Evolutionary conservation across 331 rosid species (phyloP).

Genomic region (Stylosanthes scabra): DNA sequence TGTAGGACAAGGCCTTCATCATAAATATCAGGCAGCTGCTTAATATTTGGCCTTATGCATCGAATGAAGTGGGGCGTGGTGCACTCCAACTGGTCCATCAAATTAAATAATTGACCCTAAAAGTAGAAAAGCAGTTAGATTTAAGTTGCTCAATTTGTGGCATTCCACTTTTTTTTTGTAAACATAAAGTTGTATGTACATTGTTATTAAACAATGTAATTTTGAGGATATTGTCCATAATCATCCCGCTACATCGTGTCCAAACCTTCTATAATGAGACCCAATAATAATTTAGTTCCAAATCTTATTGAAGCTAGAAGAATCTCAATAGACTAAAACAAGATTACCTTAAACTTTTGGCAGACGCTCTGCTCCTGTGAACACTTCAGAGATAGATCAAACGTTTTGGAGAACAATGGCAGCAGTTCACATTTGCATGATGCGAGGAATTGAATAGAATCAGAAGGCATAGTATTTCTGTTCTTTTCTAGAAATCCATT

Average conservation of each 20-base stretch:
- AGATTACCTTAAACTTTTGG: slow-evolving; percentile 73
- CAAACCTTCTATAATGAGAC: slow-evolving; percentile 27
- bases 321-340: slow-evolving; percentile 25
- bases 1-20: slow-evolving; percentile 74
- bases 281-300: slow-evolving; percentile 22
- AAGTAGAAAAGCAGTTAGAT: slow-evolving; percentile 32
- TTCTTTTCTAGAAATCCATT: slow-evolving; percentile 86
- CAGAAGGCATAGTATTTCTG: slow-evolving; percentile 65
- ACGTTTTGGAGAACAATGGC: slow-evolving; percentile 62
- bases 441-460: slow-evolving; percentile 68
- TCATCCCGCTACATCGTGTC: slow-evolving; percentile 19
- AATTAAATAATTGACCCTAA: slow-evolving; percentile 63
- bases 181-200: neutral
- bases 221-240: slow-evolving; percentile 29
- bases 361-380: slow-evolving; percentile 56
- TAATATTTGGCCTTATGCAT: slow-evolving; percentile 85
- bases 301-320: slow-evolving; percentile 29
- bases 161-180: neutral
- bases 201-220: slow-evolving; percentile 12
- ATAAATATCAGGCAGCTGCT: slow-evolving; percentile 73
- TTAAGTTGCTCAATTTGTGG: slow-evolving; percentile 13
- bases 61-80: slow-evolving; percentile 86
- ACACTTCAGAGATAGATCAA: slow-evolving; percentile 51
- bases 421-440: slow-evolving; percentile 66
- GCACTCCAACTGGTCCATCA: slow-evolving; percentile 80